These are phyloP conservation scores for Hawksworthiomyces lignivorus DNA, from an alignment of 2,329 filamentous ascomycete species.

Conservation along the genomic window DNA sequence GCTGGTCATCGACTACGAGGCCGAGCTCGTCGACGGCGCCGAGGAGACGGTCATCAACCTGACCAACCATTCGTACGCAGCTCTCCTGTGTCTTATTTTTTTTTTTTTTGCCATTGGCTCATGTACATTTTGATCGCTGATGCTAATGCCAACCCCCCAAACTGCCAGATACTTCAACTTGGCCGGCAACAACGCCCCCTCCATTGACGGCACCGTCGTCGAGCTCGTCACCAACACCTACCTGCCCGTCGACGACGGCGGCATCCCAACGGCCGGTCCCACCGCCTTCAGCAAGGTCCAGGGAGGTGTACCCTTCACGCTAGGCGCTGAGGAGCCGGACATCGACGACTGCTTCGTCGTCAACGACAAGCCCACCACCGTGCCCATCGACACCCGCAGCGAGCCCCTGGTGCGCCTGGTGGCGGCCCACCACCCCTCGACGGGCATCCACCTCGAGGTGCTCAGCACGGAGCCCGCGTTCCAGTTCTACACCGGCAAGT, in stretches of 20 bases:
- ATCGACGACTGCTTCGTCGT: slow-evolving; percentile 90
- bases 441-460: slow-evolving; percentile 75
- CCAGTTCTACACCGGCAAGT: slow-evolving; percentile 91
- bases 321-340: slow-evolving; percentile 63
- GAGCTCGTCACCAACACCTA: slow-evolving; percentile 59
- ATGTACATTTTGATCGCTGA: no score
- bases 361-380: slow-evolving; percentile 50
- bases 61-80: slow-evolving; percentile 68
- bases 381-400: slow-evolving; percentile 59
- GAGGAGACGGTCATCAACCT: slow-evolving; percentile 90
- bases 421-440: slow-evolving; percentile 64
- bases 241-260: slow-evolving; percentile 63
- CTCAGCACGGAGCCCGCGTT: slow-evolving; percentile 90
- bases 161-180: slow-evolving; percentile 58
- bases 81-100: background rate
- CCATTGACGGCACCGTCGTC: slow-evolving; percentile 53
- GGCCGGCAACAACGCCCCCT: slow-evolving; percentile 38
- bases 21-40: slow-evolving; percentile 66
- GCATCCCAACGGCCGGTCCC: slow-evolving; percentile 65
- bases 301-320: slow-evolving; percentile 59
- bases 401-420: slow-evolving; percentile 59
- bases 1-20: slow-evolving; percentile 84
- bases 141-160: no score
- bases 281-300: slow-evolving; percentile 57
- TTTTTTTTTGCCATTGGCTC: no score